phyloP scores from a whole-genome alignment of 208 protist genomes.

The Trypanosoma platydactyli region DNA sequence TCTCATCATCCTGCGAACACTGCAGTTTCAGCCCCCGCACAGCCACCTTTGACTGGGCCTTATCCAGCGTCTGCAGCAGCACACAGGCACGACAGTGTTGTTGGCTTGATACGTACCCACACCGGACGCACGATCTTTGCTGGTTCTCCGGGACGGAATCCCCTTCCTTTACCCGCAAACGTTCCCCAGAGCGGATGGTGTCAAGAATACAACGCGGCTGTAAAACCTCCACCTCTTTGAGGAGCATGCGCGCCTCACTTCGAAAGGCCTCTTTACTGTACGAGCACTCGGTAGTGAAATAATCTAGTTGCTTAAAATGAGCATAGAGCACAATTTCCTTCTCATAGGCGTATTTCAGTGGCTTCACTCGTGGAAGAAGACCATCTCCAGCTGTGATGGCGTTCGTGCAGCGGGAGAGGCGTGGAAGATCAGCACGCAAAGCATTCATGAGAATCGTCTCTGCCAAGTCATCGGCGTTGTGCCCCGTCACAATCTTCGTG shows the following conservation, averaged over 20 bases:
- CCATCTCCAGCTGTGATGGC: conserved; percentile 53
- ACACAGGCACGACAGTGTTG: conserved; percentile 93
- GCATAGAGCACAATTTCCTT: conserved; percentile 99
- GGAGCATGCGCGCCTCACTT: conserved; percentile 89
- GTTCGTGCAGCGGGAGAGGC: conserved; percentile 90
- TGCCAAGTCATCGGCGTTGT: conserved; percentile 98
- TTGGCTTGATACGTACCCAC: conserved; percentile 92
- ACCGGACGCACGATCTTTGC: conserved; percentile 72
- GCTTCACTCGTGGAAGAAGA: conserved; percentile 93
- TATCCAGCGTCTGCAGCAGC: conserved; percentile 89
- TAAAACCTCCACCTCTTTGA: conserved; percentile 94
- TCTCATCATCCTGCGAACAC: neutral
- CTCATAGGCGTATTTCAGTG: conserved; percentile 97
- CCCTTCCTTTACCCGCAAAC: conserved; percentile 61
- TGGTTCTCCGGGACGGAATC: conserved; percentile 41
- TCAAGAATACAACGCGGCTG: conserved; percentile 91
- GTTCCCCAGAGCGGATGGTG: conserved; percentile 91
- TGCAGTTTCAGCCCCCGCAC: conserved; percentile 24
- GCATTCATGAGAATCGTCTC: conserved; percentile 98
- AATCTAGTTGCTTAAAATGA: conserved; percentile 97
- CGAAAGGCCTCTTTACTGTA: conserved; percentile 97
- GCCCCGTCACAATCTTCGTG: conserved; percentile 96
- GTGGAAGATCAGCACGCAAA: conserved; percentile 93
- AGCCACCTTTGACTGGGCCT: conserved; percentile 47
- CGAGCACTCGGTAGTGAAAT: conserved; percentile 97